phyloP scores from a whole-genome alignment of 2,329 filamentous ascomycete species.

The Pseudogymnoascus sp. region DNA sequence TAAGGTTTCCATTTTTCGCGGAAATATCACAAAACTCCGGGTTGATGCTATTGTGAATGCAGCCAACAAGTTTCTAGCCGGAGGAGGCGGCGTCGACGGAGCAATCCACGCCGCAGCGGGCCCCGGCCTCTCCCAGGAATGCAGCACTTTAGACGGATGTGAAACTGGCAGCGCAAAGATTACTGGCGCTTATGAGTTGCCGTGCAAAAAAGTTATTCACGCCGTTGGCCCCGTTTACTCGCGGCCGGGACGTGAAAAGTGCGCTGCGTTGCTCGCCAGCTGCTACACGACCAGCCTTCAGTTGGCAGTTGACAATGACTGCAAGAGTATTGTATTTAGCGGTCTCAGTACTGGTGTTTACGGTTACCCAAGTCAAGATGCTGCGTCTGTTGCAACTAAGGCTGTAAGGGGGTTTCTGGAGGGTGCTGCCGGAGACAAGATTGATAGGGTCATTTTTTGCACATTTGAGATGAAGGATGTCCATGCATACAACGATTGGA shows the following conservation, averaged over 20 bases:
- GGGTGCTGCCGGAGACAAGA: conserved; percentile 36
- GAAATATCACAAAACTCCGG: conserved; percentile 73
- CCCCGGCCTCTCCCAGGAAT: conserved; percentile 59
- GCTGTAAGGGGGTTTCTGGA: conserved; percentile 51
- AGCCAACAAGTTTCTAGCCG: conserved; percentile 69
- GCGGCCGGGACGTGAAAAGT: conserved; percentile 31
- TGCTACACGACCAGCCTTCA: conserved; percentile 69
- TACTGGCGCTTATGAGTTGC: conserved; percentile 69
- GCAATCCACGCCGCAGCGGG: conserved; percentile 85
- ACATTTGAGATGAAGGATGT: conserved; percentile 76
- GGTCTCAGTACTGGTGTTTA: conserved; percentile 85
- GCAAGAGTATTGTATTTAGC: conserved; percentile 72
- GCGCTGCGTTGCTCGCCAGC: conserved; percentile 42
- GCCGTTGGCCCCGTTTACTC: conserved; percentile 79
- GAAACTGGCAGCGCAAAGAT: conserved; percentile 75
- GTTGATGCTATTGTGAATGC: conserved; percentile 90
- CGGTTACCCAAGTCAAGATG: conserved; percentile 70
- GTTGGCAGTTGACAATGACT: conserved; percentile 59
- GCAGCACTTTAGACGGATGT: conserved; percentile 64
- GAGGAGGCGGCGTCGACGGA: conserved; percentile 85
- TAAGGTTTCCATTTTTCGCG: conserved; percentile 61
- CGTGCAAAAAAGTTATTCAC: conserved; percentile 76
- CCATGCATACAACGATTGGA: conserved; percentile 56
- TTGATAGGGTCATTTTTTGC: conserved; percentile 78
- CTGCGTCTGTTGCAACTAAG: conserved; percentile 63